phyloP scores from a whole-genome alignment of 148 eudicot species.

The Polygonum aviculare region DNA sequence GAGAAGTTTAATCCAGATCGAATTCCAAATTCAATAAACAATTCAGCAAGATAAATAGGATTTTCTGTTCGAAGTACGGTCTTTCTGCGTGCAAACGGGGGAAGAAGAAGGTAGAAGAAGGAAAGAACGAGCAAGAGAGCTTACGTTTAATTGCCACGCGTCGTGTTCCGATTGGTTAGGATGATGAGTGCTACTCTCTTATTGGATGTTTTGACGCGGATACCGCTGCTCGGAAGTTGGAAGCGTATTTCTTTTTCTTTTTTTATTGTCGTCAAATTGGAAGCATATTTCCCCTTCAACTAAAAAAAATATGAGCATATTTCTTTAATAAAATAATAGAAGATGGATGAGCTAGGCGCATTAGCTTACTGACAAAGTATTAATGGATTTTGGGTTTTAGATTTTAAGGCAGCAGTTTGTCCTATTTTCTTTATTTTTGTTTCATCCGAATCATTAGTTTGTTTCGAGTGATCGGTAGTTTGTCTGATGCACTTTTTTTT shows the following conservation, averaged over 20 bases:
- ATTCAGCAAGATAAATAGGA: neutral
- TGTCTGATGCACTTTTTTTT: no score
- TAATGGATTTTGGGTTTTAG: no score
- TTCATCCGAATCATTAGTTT: no score
- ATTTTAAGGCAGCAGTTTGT: no score
- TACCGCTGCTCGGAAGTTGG: neutral
- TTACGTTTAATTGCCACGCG: conserved; percentile 30
- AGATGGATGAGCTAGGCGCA: no score
- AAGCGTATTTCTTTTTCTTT: neutral
- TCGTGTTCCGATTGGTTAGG: conserved; percentile 17
- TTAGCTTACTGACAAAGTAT: no score
- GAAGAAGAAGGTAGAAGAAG: neutral
- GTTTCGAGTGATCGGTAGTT: no score
- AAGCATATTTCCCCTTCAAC: no score
- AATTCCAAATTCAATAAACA: neutral
- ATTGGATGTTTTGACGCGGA: conserved; percentile 37
- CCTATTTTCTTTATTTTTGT: no score
- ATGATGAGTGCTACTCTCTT: conserved; percentile 15
- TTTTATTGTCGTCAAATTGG: no score
- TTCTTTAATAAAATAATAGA: no score
- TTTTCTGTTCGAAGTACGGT: neutral
- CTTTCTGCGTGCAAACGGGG: neutral
- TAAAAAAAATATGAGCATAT: no score
- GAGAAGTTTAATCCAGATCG: neutral
- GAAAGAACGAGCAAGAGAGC: neutral